Base-by-base conservation (phyloP, 2,329 filamentous ascomycete genomes). In the Magnaporthiopsis rhizophila region DNA sequence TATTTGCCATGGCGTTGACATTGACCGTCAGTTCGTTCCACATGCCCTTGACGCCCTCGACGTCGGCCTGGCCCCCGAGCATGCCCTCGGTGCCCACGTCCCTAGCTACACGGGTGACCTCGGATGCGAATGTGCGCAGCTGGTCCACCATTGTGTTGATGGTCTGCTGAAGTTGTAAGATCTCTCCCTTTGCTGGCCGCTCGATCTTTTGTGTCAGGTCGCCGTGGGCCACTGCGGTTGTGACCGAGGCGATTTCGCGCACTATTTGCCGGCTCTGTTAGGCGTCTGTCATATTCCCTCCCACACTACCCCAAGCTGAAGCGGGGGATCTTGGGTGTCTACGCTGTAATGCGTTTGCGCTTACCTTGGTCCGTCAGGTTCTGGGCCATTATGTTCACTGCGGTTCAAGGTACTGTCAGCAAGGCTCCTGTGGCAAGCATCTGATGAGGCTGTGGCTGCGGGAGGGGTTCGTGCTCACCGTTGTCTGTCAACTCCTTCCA, bases 401-500 rank as follows among this genome's bases (percentile, higher is more conserved):
- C 15, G 34, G 8, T 61, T 61, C 6, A 24, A 38, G 21, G 28
- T 28, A 26, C 11, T 24, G 59, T 34, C 38, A 32, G 24, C 59
- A 38, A 38, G 13, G 9, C 26, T 8, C 24, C 11, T 18, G 56
- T 58, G 12, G 57, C 9, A 34, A 13, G 5, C 32, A 3, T 24
- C 13, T 32, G 13, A 50, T n/a, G 58, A n/a, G 6, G n/a, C 11
- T 7, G 53, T 13, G 34, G 53, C 9, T 24, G 58, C 24, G 61
- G 30, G 30, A 30, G 30, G 24, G 30, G 32, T 60, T 66, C 32
- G 28, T 58, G 65, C 76, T 67, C 80, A 88, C 86, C 86, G 72
- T 94, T 94, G 74, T 93, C 89, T 24, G 94, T 98, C 71, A 98
- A 81, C 79, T 98, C 94, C 74, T 97, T 96, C 94, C 94, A 98